Conservation (phyloP, 2,329 filamentous ascomycete species). For the Ophiostoma montium region DNA sequence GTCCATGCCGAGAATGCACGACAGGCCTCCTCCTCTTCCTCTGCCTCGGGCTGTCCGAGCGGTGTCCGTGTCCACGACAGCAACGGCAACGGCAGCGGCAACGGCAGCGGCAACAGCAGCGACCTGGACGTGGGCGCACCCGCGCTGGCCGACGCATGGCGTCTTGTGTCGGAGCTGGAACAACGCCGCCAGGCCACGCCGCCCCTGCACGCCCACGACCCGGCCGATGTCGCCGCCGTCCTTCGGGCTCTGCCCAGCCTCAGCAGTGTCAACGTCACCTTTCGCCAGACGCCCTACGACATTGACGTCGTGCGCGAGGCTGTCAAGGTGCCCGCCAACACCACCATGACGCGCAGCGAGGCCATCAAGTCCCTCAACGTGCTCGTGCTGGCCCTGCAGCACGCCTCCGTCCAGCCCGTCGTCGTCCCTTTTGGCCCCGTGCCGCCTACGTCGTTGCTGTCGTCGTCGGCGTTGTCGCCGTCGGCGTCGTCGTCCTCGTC, state of each 20-base stretch:
- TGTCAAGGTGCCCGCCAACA: conserved; percentile 25
- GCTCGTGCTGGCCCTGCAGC: conserved; percentile 12
- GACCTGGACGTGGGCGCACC: no score
- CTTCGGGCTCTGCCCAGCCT: conserved; percentile 27
- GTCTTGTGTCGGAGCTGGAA: conserved; percentile 23
- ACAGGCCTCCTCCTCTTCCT: no score
- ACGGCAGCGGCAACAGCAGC: conserved; percentile 4
- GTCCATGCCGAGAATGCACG: conserved; percentile 27
- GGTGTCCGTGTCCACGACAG: not conserved
- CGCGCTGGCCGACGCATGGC: not conserved
- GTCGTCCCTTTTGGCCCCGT: conserved; percentile 1
- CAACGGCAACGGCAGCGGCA: not conserved
- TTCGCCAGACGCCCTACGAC: conserved; percentile 26
- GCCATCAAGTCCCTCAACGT: conserved; percentile 8
- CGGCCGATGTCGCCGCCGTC: conserved; percentile 17
- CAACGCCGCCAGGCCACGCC: conserved; percentile 17
- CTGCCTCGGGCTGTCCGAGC: conserved; percentile 21
- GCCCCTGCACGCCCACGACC: conserved; percentile 21
- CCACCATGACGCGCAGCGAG: conserved; percentile 24
- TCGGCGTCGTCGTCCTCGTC: not conserved
- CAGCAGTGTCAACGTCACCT: conserved; percentile 25
- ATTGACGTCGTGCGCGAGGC: conserved; percentile 24
- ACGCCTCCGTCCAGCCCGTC: not conserved
- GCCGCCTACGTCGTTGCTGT: not conserved
- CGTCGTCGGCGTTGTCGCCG: not conserved